Evolutionary conservation across 495 filamentous ascomycete genomes (phyloP), one percentile per base, ranked within the genome.

Genomic region (Lindgomyces ingoldianus): DNA sequence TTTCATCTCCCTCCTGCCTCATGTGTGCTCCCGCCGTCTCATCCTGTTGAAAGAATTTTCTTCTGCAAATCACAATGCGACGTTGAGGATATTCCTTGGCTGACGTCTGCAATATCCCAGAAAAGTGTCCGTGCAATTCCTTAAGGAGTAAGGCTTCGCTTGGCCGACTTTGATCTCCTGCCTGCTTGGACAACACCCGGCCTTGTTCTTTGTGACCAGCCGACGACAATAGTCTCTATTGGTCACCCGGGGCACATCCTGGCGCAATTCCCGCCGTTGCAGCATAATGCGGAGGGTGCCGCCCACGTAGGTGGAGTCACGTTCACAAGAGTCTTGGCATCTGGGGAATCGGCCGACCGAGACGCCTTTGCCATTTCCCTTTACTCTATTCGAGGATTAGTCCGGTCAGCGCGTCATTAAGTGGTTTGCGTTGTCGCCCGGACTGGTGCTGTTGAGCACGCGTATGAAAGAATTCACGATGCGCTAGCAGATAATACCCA

Each of bases 241-340:
- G 60, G 60, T 49, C 60, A 48, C 44, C 1, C n/a, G 24, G 12
- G 4, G 33, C 22, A 12, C n/a, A 12, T 11, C 46, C 18, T 30
- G 21, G 45, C 27, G 6, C 41, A 29, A 48, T 33, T 47, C 50
- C 36, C 51, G 60, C 42, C 33, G 60, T 26, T 1, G 50, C 62
- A 65, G 27, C 22, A 1, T 41, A 45, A n/a, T 24, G 57, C 62
- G n/a, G n/a, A n/a, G n/a, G n/a, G n/a, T n/a, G 54, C 54, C 62
- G 54, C 53, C 45, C 33, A 65, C 62, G 62, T 59, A 65, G 27
- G 54, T 57, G 51, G 59, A 46, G 18, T 36, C 29, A 53, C 53
- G 62, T 58, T 58, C 42, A 49, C 52, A 57, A 58, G 45, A 49
- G 1, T 21, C 59, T 27, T 41, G 29, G 54, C 41, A 57, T 65